These are phyloP conservation scores for Penicillium aurantiogriseum DNA, from an alignment of 2,329 filamentous ascomycete genomes.

Conservation along the genomic window DNA sequence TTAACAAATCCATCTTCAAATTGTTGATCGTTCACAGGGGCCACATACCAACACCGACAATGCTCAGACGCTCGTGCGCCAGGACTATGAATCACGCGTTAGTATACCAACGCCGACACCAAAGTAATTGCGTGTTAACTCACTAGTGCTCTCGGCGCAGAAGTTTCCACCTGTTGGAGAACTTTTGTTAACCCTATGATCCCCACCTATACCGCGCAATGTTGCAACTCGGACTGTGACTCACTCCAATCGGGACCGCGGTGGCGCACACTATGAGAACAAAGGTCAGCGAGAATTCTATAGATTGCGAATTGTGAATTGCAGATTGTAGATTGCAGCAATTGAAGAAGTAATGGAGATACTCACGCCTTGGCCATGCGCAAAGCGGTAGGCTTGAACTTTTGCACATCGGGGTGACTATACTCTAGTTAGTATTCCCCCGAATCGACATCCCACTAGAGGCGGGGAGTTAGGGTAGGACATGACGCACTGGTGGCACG, in stretches of 20 bases:
- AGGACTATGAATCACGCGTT: slow-evolving; percentile 62
- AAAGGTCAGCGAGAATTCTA: slow-evolving; percentile 34
- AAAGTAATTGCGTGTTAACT: slow-evolving; percentile 31
- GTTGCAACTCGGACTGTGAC: slow-evolving; percentile 41
- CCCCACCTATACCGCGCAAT: slow-evolving; percentile 2
- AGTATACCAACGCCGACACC: slow-evolving; percentile 17
- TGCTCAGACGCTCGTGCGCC: slow-evolving; percentile 94
- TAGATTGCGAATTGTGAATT: not conserved
- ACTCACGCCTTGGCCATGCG: slow-evolving; percentile 91
- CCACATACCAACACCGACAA: slow-evolving; percentile 85
- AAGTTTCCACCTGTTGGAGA: slow-evolving; percentile 72
- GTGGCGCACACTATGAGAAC: slow-evolving; percentile 72
- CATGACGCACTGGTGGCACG: slow-evolving; percentile 75
- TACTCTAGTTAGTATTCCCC: slow-evolving; percentile 19
- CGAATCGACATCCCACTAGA: slow-evolving; percentile 4
- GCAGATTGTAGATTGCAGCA: not conserved
- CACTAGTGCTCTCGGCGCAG: slow-evolving; percentile 88
- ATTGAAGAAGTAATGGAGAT: not conserved
- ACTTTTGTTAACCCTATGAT: slow-evolving; percentile 22
- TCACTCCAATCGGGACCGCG: slow-evolving; percentile 98
- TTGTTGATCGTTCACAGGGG: slow-evolving; percentile 4
- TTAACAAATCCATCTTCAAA: slow-evolving; percentile 14
- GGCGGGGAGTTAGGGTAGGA: slow-evolving; percentile 6
- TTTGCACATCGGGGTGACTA: slow-evolving; percentile 86
- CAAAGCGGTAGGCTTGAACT: slow-evolving; percentile 93